Evolutionary conservation across 345 rosid genomes (phyloP), one percentile per base, ranked within the genome.

Genomic region (Citrus mangshanensis): DNA sequence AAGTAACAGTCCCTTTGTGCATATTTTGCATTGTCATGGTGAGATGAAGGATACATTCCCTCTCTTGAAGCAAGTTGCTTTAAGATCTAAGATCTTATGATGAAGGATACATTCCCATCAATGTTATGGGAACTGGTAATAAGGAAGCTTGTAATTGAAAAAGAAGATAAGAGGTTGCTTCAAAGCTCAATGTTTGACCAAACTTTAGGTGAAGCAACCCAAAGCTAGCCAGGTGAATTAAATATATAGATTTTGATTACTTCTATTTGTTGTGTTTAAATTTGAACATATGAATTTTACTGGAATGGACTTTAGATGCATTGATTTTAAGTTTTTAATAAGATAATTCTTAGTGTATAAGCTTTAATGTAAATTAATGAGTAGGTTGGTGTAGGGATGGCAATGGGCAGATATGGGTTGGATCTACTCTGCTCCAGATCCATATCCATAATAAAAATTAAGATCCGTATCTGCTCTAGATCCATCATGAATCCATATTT

Each of bases 41-140:
- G 81, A 49, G 80, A 27, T 37, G 87, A 75, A 70, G 84, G 54
- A 80, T 86, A 25, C 86, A 83, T 86, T 3, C 46, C 10, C 34
- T 65, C 22, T 37, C 32, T 42, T 63, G 73, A 40, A 59, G 18
- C 19, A 30, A 73, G 70, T 35, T 65, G 81, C 68, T 77, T 46
- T 22, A 32, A 32, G 34, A 32, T 32, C 0, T 32, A 32, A 32
- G 5, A 32, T 32, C 34, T 32, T 32, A 32, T 4, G 80, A 27
- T 37, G 86, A 75, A 70, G 84, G 54, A 80, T 86, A 37, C 86
- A 86, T 81, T 3, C 46, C 10, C 34, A 22, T 51, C 56, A 16
- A 51, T 40, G 75, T 14, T 32, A 68, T 70, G 27, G 55, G 68
- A 58, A 69, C 21, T 61, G 2, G 65, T 61, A 59, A 21, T 2